These are phyloP conservation scores for Phytophthora fragariae DNA, from an alignment of 352 stramenopile species.

Conservation along the genomic window DNA sequence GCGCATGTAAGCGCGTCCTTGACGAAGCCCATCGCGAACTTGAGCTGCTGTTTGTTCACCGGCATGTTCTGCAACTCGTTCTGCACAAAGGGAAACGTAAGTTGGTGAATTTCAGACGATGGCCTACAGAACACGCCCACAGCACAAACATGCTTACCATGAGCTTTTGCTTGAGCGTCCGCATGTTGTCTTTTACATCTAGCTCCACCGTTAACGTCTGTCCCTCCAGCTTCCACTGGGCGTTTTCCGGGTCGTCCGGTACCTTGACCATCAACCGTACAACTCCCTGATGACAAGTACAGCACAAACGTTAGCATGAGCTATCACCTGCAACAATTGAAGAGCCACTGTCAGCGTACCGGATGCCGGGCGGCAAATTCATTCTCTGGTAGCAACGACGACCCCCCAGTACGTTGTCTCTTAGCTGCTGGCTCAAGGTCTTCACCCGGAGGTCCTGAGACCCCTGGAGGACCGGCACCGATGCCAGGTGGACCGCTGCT, in stretches of 20 bases:
- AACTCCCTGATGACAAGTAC: conserved; percentile 44
- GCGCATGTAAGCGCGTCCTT: conserved; percentile 89
- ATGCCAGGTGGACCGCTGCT: conserved; percentile 41
- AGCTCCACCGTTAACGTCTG: conserved; percentile 92
- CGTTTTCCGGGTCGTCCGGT: conserved; percentile 89
- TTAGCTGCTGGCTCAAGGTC: conserved; percentile 69
- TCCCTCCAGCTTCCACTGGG: conserved; percentile 94
- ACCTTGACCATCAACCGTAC: conserved; percentile 81
- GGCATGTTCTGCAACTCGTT: conserved; percentile 91
- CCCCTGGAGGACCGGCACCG: conserved; percentile 45
- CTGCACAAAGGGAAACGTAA: conserved; percentile 34
- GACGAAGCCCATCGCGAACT: conserved; percentile 91
- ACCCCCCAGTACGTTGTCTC: conserved; percentile 69
- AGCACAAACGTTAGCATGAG: conserved; percentile 8
- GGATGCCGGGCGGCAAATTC: conserved; percentile 83
- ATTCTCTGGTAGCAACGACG: conserved; percentile 74
- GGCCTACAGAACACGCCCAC: neutral
- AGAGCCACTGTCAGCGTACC: conserved; percentile 41
- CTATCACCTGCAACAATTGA: neutral
- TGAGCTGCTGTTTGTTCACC: conserved; percentile 97
- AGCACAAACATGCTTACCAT: conserved; percentile 44
- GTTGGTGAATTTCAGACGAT: neutral
- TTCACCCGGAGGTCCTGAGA: conserved; percentile 42
- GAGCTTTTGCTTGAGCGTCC: conserved; percentile 93
- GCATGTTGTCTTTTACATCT: conserved; percentile 91